Base-by-base conservation (phyloP, 148 eudicot species). In the Rhododendron ferrugineum region DNA sequence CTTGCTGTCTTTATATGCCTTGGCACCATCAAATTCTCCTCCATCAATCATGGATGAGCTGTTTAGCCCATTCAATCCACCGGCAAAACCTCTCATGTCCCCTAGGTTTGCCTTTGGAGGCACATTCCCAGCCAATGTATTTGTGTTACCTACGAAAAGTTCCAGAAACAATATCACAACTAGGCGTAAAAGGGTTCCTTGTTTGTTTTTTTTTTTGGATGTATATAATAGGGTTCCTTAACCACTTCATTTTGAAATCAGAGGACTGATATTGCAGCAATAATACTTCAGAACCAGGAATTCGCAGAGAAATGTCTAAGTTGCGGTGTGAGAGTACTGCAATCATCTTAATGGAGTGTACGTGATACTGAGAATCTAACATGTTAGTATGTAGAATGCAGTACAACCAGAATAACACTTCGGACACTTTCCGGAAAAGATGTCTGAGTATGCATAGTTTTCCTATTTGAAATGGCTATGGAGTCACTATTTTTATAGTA, bases 101-200 rank as follows among this genome's bases (percentile, higher is more conserved):
- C 98, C 98, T 1, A 94, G 92, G 90, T 92, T 93, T 5, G 98
- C 98, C 91, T 94, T 94, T 28, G 98, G 98, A 36, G 98, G 98
- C 54, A 96, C 96, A 84, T 96, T 96, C 50, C 98, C 98, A 10
- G 98, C 98, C 76, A 96, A 66, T 47, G 98, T 96, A 86, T 96
- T 96, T 56, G 98, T 93, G 90, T 96, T 96, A 54, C 98, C 98
- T 93, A 85, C 62, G 47, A 46, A 70, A 30, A 14, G 75, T 70
- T 30, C 37, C 75, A 70, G 36, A 70, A n/a, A 70, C 75, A 70
- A 68, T 11, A 26, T 10, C 16, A 68, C 15, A 66, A n/a, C 26
- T 68, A 28, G 74, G 30, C 13, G 11, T 23, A 62, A 62, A 62
- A 62, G 28, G 11, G 28, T 54, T 54, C 22, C 60, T 13, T 52